Percentiles rank a stretch among this genome's conserved stretches.
Conservation (phyloP, 1,139 yeast genomes). For the Eremothecium gossypii region DNA sequence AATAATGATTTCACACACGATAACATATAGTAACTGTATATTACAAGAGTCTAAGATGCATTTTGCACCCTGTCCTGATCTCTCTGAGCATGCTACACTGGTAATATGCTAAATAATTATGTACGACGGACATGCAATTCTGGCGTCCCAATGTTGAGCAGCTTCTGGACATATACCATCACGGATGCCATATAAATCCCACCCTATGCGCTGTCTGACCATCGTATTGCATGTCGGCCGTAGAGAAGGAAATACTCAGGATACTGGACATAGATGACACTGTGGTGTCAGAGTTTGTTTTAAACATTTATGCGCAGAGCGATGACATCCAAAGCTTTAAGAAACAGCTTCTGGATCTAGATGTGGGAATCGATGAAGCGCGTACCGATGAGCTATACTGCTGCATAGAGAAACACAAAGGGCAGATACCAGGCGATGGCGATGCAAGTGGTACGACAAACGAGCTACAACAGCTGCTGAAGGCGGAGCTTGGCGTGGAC, state of each 20-base stretch:
- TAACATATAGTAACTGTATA: not conserved
- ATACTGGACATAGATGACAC: conserved; percentile 21
- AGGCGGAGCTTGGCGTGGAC: conserved; percentile 22
- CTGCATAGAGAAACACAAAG: not conserved
- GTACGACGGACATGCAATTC: too few species aligned
- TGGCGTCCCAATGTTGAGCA: too few species aligned
- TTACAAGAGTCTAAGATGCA: not conserved
- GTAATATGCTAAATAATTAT: not conserved
- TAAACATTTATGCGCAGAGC: conserved; percentile 14
- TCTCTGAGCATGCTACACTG: not conserved
- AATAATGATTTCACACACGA: not conserved
- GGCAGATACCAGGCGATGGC: not conserved
- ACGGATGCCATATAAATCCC: too few species aligned
- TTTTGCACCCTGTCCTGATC: not conserved
- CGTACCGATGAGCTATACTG: conserved; percentile 10
- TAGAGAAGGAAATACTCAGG: conserved; percentile 10
- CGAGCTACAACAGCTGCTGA: conserved; percentile 7
- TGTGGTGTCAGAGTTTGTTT: conserved; percentile 19
- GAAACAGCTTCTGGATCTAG: conserved; percentile 10
- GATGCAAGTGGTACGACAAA: not conserved
- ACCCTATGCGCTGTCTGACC: not conserved
- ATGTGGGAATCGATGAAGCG: conserved; percentile 11
- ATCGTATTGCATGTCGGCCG: conserved; percentile 7
- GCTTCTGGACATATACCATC: too few species aligned
- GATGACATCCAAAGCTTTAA: conserved; percentile 10